Base-by-base conservation (phyloP, 2,329 filamentous ascomycete species). In the Paecilomyces niveus region DNA sequence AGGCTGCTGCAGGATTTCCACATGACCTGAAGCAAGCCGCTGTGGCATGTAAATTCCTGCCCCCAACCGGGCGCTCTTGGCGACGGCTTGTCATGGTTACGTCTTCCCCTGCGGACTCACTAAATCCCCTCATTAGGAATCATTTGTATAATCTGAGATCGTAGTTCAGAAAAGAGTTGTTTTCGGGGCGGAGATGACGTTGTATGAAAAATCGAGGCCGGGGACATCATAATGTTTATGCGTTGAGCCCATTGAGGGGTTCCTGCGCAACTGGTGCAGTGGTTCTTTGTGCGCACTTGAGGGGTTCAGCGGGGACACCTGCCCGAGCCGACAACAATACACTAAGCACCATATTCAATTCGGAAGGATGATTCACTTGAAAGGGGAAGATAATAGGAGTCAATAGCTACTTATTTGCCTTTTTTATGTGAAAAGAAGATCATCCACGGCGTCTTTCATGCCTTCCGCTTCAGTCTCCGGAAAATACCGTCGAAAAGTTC, bases 401-500 rank as follows among this genome's bases (percentile, higher is more conserved):
- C 26, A 52, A 29, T 29, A 52, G 26, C 24, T 52, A 22, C 5
- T n/a, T 52, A 13, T 26, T 52, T n/a, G 3, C 15, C 1, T 24
- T n/a, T 52, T 24, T 24, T 29, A 52, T 24, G 50, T 52, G 50
- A 24, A 24, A 52, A 52, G 32, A 58, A 52, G 5, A 6, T 1
- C n/a, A 33, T 39, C 31, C 33, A 39, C 53, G 15, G 21, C 24
- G 21, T n/a, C 52, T 55, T 64, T 58, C 63, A 75, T 76, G 74
- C 70, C 70, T 56, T 59, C 67, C 57, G 67, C 71, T 58, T 66
- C 67, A 57, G 65, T 62, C 24, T 59, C 71, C 56, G 68, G 69
- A 59, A 73, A 68, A 66, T 61, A 68, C 58, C 72, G 72, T 61
- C 73, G 73, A 60, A 69, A 66, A 67, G 72, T 76, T 64, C 73